Evolutionary conservation across 257 asterid species (phyloP).

Genomic region (Cynanchum wilfordii): DNA sequence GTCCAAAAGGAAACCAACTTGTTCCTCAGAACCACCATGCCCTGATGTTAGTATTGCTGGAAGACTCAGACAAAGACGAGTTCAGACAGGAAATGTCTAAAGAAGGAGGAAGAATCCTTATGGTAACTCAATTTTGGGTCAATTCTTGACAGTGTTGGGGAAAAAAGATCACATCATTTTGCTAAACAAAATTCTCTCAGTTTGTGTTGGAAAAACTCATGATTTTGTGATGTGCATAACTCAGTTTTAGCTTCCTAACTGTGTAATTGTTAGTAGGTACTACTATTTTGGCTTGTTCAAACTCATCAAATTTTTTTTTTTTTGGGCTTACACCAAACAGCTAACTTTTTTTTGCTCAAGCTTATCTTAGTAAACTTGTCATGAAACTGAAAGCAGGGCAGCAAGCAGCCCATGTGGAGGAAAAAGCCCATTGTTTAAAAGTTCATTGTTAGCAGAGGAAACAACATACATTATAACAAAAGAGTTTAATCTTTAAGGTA

Average conservation of each 20-base stretch:
- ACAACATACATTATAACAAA: neutral
- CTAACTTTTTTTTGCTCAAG: neutral
- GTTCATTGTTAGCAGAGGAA: neutral
- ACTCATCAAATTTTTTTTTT: neutral
- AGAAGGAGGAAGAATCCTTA: neutral
- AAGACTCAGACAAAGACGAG: conserved; percentile 56
- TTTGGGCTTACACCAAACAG: neutral
- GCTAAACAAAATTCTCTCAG: neutral
- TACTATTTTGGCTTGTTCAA: neutral
- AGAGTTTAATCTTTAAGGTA: no score
- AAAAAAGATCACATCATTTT: neutral
- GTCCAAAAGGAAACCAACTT: conserved; percentile 35
- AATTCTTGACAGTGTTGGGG: no score
- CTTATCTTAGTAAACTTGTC: no score
- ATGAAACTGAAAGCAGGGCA: no score
- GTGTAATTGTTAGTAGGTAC: neutral
- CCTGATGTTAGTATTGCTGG: conserved; percentile 58
- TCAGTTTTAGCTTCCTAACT: neutral
- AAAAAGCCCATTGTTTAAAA: neutral
- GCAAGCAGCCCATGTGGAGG: neutral
- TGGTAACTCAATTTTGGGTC: neutral
- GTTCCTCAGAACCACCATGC: conserved; percentile 18
- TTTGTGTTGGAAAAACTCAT: neutral
- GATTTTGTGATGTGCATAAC: neutral
- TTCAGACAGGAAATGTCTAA: neutral